Evolutionary conservation across 176 grass and related monocot genomes (phyloP).

Genomic region (Oryza longistaminata): DNA sequence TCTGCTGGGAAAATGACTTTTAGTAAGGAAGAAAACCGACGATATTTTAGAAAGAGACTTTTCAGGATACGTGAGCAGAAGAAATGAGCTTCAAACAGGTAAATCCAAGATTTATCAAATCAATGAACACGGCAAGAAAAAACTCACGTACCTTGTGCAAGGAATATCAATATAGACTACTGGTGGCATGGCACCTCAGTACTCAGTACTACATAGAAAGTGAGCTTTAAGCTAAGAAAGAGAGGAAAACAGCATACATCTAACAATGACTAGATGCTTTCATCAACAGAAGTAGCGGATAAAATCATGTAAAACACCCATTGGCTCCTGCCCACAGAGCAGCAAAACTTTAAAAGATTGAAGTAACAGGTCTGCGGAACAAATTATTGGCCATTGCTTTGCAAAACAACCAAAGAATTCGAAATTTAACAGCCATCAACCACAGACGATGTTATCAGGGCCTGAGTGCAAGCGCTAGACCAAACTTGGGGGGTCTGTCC

Average conservation of each 20-base stretch:
- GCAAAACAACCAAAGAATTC: constrained; percentile 54
- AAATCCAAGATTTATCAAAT: neutral
- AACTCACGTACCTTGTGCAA: constrained; percentile 28
- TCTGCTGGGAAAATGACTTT: neutral
- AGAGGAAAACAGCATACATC: constrained; percentile 24
- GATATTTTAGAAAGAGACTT: neutral
- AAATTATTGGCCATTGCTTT: constrained; percentile 55
- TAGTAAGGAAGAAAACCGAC: neutral
- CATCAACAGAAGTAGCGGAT: constrained; percentile 36
- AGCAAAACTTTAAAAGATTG: constrained; percentile 44
- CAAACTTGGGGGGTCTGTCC: constrained; percentile 84
- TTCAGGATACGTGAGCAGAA: neutral
- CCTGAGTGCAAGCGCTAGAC: constrained; percentile 69
- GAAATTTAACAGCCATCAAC: constrained; percentile 17
- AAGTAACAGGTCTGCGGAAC: constrained; percentile 32
- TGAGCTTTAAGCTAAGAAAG: constrained; percentile 1
- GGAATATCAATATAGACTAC: neutral
- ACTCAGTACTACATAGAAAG: neutral
- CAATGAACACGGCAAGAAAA: constrained; percentile 38
- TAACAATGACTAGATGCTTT: constrained; percentile 31
- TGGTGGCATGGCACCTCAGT: neutral
- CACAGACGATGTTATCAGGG: constrained; percentile 52
- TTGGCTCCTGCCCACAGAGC: constrained; percentile 38
- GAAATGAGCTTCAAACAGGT: neutral
- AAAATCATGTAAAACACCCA: constrained; percentile 37